Evolutionary conservation across 345 rosid species (phyloP).

Genomic region (Hypericum androsaemum): DNA sequence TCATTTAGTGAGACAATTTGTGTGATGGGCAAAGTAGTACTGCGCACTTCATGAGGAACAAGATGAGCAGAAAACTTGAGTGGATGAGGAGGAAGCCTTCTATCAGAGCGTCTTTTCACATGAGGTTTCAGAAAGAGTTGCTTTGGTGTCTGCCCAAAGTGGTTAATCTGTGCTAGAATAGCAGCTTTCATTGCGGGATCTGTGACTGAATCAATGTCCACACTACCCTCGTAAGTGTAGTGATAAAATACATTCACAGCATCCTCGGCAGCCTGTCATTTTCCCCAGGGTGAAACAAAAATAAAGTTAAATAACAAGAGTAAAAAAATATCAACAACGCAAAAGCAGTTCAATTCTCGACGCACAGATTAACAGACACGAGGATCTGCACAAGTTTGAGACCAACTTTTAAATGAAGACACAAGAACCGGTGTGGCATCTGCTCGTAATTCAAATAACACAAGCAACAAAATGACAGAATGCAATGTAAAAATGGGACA

Average conservation of each 20-base stretch:
- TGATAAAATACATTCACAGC: constrained; percentile 98
- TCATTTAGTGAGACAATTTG: constrained; percentile 74
- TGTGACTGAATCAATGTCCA: constrained; percentile 93
- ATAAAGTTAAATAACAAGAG: constrained; percentile 1
- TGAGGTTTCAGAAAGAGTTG: constrained; percentile 93
- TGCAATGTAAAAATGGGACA: too few relatives aligned
- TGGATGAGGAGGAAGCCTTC: constrained; percentile 77
- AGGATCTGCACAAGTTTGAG: too few relatives aligned
- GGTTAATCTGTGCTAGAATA: constrained; percentile 96
- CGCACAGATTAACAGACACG: too few relatives aligned
- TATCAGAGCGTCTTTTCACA: constrained; percentile 62
- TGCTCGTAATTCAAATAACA: too few relatives aligned
- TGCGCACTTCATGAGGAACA: constrained; percentile 80
- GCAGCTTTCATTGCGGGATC: constrained; percentile 99
- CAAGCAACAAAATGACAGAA: too few relatives aligned
- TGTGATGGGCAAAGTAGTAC: constrained; percentile 54
- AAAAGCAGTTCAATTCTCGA: neutral
- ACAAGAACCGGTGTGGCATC: too few relatives aligned
- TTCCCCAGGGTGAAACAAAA: constrained; percentile 13
- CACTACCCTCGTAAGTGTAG: constrained; percentile 98
- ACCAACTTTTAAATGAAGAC: too few relatives aligned
- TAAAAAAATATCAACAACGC: neutral
- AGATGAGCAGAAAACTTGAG: constrained; percentile 76
- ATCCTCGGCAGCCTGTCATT: constrained; percentile 90
- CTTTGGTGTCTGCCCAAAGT: constrained; percentile 99